A percentile compares a stretch with the other conserved stretches of the same genome.
These are phyloP conservation scores for Penicillium longicatenatum DNA, from an alignment of 495 filamentous ascomycete genomes.

Conservation along the genomic window DNA sequence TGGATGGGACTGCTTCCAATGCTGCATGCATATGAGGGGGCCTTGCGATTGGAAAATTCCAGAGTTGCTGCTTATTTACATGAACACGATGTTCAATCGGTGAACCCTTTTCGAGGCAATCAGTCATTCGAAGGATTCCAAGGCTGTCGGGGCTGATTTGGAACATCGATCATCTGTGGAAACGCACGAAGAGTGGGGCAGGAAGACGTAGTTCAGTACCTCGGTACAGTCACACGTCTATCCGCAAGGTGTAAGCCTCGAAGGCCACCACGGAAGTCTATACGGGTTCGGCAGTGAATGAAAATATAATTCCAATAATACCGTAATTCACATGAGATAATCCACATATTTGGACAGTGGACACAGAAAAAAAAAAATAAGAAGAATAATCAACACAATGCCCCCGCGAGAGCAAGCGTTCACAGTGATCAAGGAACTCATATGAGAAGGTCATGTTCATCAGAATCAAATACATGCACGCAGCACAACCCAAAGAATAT, in stretches of 20 bases:
- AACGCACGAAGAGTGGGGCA: too few species aligned
- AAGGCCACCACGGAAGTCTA: neutral
- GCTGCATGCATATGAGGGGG: too few species aligned
- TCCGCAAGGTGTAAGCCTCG: neutral
- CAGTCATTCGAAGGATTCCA: too few species aligned
- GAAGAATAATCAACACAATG: conserved; percentile 1
- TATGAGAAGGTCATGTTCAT: conserved; percentile 4
- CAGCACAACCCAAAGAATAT: conserved; percentile 2
- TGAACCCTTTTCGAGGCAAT: too few species aligned
- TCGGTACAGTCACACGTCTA: too few species aligned
- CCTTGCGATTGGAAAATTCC: too few species aligned
- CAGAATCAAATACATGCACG: conserved; percentile 4
- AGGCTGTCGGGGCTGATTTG: too few species aligned
- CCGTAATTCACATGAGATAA: conserved; percentile 17
- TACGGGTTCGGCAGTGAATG: neutral
- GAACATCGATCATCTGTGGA: too few species aligned
- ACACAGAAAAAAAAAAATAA: neutral
- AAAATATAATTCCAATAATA: neutral
- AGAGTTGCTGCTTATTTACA: too few species aligned
- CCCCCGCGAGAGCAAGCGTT: neutral
- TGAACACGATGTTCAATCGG: too few species aligned
- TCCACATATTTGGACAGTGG: conserved; percentile 10
- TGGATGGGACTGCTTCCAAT: too few species aligned
- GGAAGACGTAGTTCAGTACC: too few species aligned
- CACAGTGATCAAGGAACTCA: neutral